Evolutionary conservation across 2,329 filamentous ascomycete genomes (phyloP), one percentile per base, ranked within the genome.

Genomic region (Teratosphaeria pseudoeucalypti): DNA sequence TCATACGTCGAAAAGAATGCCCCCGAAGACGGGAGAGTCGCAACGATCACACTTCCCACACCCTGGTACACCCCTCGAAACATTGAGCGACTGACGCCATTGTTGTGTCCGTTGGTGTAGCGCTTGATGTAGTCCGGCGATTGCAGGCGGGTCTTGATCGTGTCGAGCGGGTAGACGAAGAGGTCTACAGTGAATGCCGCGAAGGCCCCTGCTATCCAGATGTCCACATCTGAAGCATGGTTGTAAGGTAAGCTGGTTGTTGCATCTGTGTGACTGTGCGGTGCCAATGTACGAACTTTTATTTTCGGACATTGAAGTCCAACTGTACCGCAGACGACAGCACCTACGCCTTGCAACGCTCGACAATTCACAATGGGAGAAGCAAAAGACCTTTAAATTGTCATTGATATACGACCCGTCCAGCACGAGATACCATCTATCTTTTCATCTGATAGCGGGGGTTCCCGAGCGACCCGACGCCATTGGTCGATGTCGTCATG

Each of bases 1-100:
- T 96, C 91, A 73, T 96, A 96, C 1, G 89, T 92, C 2, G 88
- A 91, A 75, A 96, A 96, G 78, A 96, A 52, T 11, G 90, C 81
- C 61, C 90, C 90, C 57, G 90, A 89, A 59, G 88, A 89, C n/a
- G 92, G 91, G n/a, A 96, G 77, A 0, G 91, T 96, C 11, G 90
- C 88, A 34, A 96, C 75, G 10, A 96, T 85, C 26, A 95, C 87
- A 67, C 88, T 92, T 59, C 90, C 90, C 23, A 96, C 81, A 23
- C 91, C 91, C 73, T 96, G 91, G 68, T 96, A 96, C 6, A 96
- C 75, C 0, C 91, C 91, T 12, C 84, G 80, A 64, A 90, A 85
- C 58, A 86, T 78, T 23, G 81, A 72, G 58, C 79, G 77, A 53
- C 80, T 82, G 34, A 83, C 73, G 1, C 78, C 77, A 14, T 81